Conservation (phyloP, 73 alveolate species). For the Loxodes magnus region DNA sequence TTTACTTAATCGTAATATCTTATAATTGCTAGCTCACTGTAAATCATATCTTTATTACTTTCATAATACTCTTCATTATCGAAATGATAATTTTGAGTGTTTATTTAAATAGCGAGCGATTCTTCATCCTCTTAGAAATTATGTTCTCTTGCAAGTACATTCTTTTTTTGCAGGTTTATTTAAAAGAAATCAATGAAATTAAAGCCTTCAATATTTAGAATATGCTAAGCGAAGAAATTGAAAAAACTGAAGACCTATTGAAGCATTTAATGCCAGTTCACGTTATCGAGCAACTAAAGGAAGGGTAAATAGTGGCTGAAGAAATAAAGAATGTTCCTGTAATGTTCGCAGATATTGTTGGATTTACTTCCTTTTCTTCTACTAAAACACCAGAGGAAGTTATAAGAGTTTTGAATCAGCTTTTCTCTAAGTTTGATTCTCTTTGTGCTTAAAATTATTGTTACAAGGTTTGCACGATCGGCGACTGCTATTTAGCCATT, state of each 20-base stretch:
- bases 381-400: slow-evolving; percentile 22
- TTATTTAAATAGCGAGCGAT: too few relatives aligned
- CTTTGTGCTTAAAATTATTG: slow-evolving; percentile 15
- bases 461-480: slow-evolving; percentile 29
- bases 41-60: too few relatives aligned
- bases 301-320: slow-evolving; percentile 21
- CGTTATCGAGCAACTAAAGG: not conserved
- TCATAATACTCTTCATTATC: too few relatives aligned
- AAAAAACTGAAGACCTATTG: not conserved
- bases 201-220: not conserved
- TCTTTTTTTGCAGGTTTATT: too few relatives aligned
- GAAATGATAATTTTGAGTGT: too few relatives aligned
- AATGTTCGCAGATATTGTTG: slow-evolving; percentile 36
- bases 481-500: slow-evolving; percentile 32
- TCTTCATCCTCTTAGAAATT: too few relatives aligned
- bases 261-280: not conserved
- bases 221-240: not conserved
- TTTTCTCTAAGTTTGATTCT: slow-evolving; percentile 28
- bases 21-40: too few relatives aligned
- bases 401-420: slow-evolving; percentile 18
- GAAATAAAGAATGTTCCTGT: slow-evolving; percentile 25
- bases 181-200: not conserved
- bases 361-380: slow-evolving; percentile 31
- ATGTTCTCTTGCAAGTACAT: too few relatives aligned
- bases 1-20: too few relatives aligned